Base-by-base conservation (phyloP, 1,284 basidiomycete genomes). In the Athelia sp. region DNA sequence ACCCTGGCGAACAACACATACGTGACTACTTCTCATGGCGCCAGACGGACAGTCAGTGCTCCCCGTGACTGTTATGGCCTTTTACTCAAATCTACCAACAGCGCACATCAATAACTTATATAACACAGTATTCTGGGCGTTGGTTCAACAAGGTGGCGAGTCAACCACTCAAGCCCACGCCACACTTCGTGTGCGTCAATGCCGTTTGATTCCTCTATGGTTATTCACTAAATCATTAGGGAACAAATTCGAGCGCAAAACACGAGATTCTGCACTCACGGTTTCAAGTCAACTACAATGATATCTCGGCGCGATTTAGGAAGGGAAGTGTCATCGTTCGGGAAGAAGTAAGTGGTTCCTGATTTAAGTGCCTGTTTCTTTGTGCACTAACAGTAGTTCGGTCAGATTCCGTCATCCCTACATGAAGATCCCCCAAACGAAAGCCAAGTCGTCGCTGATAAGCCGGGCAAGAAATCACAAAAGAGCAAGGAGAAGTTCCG, bases 71-170 rank as follows among this genome's bases (percentile, higher is more conserved):
- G 23, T 35, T 11, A 29, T 45, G 34, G 2, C n/a, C 24, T 9
- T 21, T 23, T 31, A 32, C 38, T n/a, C 23, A 51, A 34, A 50
- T 38, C 46, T 52, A 56, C 53, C 50, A 51, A 24, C 60, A 97
- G 94, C 97, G 0, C 97, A 99, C 65, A 91, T 99, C 66, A 99
- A 99, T 67, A 99, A 98, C 63, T 73, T 99, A 19, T 96, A 99
- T 73, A 99, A 99, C 61, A 98, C 97, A 0, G 75, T 76, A 0
- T 99, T 98, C 65, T 99, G 96, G 97, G 89, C 94, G 0, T 76
- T 99, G 9, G 84, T 98, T 0, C 82, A 90, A 38, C 75, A 87
- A 58, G 90, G 84, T 8, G 87, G 84, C 0, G 71, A 87, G 62
- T 86, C 82, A 0, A 84, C 88, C 1, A 76, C 82, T 3, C 81